phyloP scores from a whole-genome alignment of 176 grass and related monocot genomes.

The Musa itinerans region DNA sequence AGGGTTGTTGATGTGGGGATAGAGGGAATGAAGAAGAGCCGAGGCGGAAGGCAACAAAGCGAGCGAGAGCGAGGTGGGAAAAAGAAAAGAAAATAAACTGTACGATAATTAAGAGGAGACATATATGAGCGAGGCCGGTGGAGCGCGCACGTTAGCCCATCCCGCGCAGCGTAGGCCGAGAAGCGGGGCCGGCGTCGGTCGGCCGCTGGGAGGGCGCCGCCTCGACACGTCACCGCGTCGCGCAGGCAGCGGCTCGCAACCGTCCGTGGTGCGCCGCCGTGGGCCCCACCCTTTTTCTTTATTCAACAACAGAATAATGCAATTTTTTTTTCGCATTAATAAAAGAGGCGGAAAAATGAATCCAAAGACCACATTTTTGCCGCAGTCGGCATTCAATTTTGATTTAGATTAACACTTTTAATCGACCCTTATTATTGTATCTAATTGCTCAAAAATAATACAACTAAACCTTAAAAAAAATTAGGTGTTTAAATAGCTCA shows the following conservation, averaged over 20 bases:
- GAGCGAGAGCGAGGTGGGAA: neutral
- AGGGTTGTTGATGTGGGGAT: neutral
- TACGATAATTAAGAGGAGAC: neutral
- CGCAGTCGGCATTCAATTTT: no score
- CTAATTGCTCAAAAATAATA: no score
- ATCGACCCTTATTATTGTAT: no score
- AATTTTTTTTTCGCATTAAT: no score
- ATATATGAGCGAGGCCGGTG: neutral
- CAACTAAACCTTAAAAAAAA: no score
- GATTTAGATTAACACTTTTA: no score
- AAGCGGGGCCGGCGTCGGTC: neutral
- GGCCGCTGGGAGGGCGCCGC: neutral
- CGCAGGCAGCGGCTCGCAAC: constrained; percentile 54
- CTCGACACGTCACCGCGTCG: constrained; percentile 5
- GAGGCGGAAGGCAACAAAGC: neutral
- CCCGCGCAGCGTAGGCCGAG: neutral
- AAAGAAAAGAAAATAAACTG: neutral
- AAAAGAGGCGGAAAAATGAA: no score
- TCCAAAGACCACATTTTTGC: no score
- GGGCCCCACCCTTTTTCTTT: constrained; percentile 5
- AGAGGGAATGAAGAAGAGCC: neutral
- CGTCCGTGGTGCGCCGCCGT: constrained; percentile 58
- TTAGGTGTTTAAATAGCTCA: no score
- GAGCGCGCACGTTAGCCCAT: neutral
- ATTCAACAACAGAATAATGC: no score